A percentile compares a stretch with the other conserved stretches of the same genome.
These are phyloP conservation scores for Metarhizium sp. DNA, from an alignment of 2,329 filamentous ascomycete genomes.

Conservation along the genomic window DNA sequence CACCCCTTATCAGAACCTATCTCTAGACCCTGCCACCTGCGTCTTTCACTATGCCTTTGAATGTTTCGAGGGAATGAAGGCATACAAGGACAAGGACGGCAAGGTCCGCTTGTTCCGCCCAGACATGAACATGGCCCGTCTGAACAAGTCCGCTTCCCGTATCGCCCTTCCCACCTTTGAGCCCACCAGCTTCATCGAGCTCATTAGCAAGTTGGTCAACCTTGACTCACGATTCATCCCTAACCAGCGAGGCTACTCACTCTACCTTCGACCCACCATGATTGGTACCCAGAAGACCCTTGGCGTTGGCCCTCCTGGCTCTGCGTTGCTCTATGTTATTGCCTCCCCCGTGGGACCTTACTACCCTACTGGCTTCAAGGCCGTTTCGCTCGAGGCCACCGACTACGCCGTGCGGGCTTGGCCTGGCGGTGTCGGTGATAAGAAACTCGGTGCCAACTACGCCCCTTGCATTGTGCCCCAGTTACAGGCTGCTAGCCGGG, in stretches of 20 bases:
- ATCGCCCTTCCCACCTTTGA: slow-evolving; percentile 90
- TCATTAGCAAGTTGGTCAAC: slow-evolving; percentile 72
- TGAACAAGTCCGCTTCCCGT: slow-evolving; percentile 84
- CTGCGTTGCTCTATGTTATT: slow-evolving; percentile 87
- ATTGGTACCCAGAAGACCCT: slow-evolving; percentile 95
- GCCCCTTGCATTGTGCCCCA: slow-evolving; percentile 98
- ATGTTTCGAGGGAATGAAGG: slow-evolving; percentile 99
- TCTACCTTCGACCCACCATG: slow-evolving; percentile 93
- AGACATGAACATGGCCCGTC: slow-evolving; percentile 88
- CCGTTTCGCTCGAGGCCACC: slow-evolving; percentile 87
- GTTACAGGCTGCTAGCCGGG: slow-evolving; percentile 78
- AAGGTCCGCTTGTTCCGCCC: slow-evolving; percentile 83
- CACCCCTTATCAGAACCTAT: slow-evolving; percentile 91
- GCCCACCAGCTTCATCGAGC: slow-evolving; percentile 60
- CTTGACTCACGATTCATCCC: slow-evolving; percentile 88
- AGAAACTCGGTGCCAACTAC: slow-evolving; percentile 98
- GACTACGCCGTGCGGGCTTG: slow-evolving; percentile 95
- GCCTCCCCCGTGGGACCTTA: slow-evolving; percentile 95
- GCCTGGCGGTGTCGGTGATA: slow-evolving; percentile 95
- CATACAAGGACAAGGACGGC: slow-evolving; percentile 80
- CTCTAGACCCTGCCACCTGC: slow-evolving; percentile 89
- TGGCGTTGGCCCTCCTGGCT: slow-evolving; percentile 84
- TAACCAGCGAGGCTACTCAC: slow-evolving; percentile 74
- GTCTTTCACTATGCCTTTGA: slow-evolving; percentile 99
- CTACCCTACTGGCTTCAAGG: slow-evolving; percentile 98